phyloP scores from a whole-genome alignment of 140 eudicot species.

The Ambrosia hybrid region DNA sequence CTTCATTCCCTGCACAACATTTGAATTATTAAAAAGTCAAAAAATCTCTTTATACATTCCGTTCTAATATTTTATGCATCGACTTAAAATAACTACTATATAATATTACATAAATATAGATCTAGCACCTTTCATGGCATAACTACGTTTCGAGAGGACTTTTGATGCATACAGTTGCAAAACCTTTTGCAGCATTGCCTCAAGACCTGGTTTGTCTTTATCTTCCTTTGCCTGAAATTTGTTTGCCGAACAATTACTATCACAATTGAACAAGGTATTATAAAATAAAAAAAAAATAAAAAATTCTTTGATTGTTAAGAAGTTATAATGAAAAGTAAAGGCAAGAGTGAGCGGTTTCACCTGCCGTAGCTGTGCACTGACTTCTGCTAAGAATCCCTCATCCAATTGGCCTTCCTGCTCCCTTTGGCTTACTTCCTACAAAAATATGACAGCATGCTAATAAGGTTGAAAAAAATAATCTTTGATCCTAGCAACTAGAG shows the following conservation, averaged over 20 bases:
- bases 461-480: not conserved
- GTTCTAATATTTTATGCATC: not conserved
- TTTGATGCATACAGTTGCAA: constrained; percentile 87
- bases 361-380: constrained; percentile 93
- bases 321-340: not conserved
- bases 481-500: no score
- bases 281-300: no score
- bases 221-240: constrained; percentile 86
- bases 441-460: constrained; percentile 1
- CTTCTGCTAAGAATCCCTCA: constrained; percentile 94
- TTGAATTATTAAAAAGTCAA: not conserved
- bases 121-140: constrained; percentile 81
- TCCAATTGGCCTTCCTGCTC: constrained; percentile 93
- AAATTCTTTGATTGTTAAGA: not conserved
- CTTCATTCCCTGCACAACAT: constrained; percentile 59
- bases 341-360: constrained; percentile 33
- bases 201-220: constrained; percentile 95
- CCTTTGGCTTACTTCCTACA: constrained; percentile 75
- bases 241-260: constrained; percentile 9
- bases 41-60: not conserved
- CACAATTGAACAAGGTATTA: not conserved
- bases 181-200: constrained; percentile 95
- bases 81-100: not conserved
- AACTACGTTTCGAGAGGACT: constrained; percentile 91
- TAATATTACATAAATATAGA: not conserved